A percentile compares a stretch with the other conserved stretches of the same genome.
Conservation (phyloP, 78 protist genomes). For the Dictyostelium purpureum region DNA sequence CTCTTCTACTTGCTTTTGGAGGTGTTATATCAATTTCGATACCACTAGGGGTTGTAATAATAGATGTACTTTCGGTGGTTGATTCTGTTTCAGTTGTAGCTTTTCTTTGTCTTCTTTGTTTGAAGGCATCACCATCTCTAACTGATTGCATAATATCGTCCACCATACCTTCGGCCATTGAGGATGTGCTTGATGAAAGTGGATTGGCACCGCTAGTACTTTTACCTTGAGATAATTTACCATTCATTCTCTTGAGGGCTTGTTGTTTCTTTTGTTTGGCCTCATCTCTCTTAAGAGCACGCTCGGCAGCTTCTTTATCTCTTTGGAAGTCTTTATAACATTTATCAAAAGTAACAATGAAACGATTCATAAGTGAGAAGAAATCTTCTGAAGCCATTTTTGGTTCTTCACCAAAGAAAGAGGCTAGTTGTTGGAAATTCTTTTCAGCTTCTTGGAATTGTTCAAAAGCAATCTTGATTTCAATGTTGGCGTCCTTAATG, state of each 20-base stretch:
- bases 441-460: slow-evolving; percentile 26
- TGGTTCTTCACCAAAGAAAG: slow-evolving; percentile 57
- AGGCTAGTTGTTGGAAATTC: slow-evolving; percentile 10
- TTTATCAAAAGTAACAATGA: slow-evolving; percentile 39
- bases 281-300: slow-evolving; percentile 54
- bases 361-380: slow-evolving; percentile 1
- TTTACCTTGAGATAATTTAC: not conserved
- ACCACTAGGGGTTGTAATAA: not conserved
- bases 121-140: slow-evolving; percentile 68
- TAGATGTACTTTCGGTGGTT: not conserved
- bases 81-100: not conserved
- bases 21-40: not conserved
- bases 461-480: slow-evolving; percentile 48
- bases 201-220: not conserved
- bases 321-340: slow-evolving; percentile 26
- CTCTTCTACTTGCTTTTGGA: not conserved
- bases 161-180: slow-evolving; percentile 13
- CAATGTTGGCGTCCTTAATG: slow-evolving; percentile 53
- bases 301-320: slow-evolving; percentile 53
- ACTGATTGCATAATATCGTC: slow-evolving; percentile 72
- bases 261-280: slow-evolving; percentile 27
- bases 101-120: slow-evolving; percentile 53
- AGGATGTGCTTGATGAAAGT: not conserved
- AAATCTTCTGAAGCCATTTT: slow-evolving; percentile 71
- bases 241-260: slow-evolving; percentile 14